A percentile compares a stretch with the other conserved stretches of the same genome.
These are phyloP conservation scores for Zygosaccharomyces siamensis DNA, from an alignment of 805 yeast species.

Conservation along the genomic window DNA sequence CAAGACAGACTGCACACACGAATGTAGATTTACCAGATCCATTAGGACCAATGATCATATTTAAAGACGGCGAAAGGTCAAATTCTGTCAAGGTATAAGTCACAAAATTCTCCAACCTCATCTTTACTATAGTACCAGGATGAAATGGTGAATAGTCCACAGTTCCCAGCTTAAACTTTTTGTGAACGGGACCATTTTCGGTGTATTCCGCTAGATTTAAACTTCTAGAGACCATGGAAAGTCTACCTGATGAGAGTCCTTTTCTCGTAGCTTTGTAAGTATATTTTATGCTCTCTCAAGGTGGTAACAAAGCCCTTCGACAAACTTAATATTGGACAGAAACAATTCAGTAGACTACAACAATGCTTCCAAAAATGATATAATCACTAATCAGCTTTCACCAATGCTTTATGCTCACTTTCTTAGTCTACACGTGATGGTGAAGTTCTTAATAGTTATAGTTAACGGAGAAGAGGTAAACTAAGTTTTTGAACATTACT, in stretches of 20 bases:
- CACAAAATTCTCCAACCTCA: conserved; percentile 60
- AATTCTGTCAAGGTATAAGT: conserved; percentile 68
- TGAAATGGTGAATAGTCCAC: conserved; percentile 31
- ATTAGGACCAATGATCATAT: conserved; percentile 93
- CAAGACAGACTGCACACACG: conserved; percentile 87
- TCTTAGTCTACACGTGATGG: conserved; percentile 1
- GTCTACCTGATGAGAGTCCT: neutral
- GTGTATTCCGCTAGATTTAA: conserved; percentile 1
- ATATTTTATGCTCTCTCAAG: neutral
- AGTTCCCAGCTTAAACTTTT: conserved; percentile 15
- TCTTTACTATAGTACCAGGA: conserved; percentile 48
- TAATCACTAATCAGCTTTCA: neutral
- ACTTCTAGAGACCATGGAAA: neutral
- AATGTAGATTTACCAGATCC: conserved; percentile 94
- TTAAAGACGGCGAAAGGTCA: conserved; percentile 72
- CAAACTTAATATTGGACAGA: too few species aligned
- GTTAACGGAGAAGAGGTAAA: neutral
- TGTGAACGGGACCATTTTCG: conserved; percentile 3
- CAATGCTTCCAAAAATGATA: neutral
- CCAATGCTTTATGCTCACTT: neutral
- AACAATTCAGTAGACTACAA: neutral
- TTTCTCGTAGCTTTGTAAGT: neutral
- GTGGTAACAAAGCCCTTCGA: neutral
- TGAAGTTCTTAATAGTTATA: neutral
- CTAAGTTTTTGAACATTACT: neutral